These are phyloP conservation scores for Triticum dicoccoides DNA, from an alignment of 176 grass and related monocot genomes.

Conservation along the genomic window DNA sequence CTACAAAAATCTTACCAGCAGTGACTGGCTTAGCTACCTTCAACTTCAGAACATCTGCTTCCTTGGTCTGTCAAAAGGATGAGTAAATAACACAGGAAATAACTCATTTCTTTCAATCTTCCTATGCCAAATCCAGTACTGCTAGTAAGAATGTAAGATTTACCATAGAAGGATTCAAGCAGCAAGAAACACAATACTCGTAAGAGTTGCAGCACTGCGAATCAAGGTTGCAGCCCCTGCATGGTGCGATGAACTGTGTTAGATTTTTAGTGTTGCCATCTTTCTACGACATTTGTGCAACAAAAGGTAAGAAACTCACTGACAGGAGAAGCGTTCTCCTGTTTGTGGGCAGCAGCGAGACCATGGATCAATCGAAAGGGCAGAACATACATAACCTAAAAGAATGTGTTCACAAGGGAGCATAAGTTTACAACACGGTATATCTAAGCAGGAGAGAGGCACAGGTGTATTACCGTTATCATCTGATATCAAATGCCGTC, in stretches of 20 bases:
- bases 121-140: slow-evolving; percentile 1
- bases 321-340: slow-evolving; percentile 73
- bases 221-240: slow-evolving; percentile 77
- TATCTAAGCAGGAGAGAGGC: not conserved
- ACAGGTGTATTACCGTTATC: slow-evolving; percentile 60
- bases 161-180: slow-evolving; percentile 84
- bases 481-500: slow-evolving; percentile 79
- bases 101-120: not conserved
- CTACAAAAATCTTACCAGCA: slow-evolving; percentile 56
- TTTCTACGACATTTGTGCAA: not conserved
- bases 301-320: slow-evolving; percentile 60
- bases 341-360: slow-evolving; percentile 68
- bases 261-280: slow-evolving; percentile 6
- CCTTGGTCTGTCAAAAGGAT: slow-evolving; percentile 51
- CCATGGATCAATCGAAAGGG: slow-evolving; percentile 68
- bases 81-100: slow-evolving; percentile 2
- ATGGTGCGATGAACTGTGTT: slow-evolving; percentile 15
- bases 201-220: slow-evolving; percentile 84
- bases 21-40: slow-evolving; percentile 82
- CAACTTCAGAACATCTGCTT: slow-evolving; percentile 61
- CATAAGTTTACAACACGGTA: not conserved
- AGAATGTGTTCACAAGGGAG: slow-evolving; percentile 2
- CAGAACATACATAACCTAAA: slow-evolving; percentile 81
- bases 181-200: slow-evolving; percentile 97
- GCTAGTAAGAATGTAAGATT: slow-evolving; percentile 8